Percentiles rank a stretch among this genome's conserved stretches.
Evolutionary conservation across 2,329 filamentous ascomycete species (phyloP).

Genomic region (Penicillium oxalicum): DNA sequence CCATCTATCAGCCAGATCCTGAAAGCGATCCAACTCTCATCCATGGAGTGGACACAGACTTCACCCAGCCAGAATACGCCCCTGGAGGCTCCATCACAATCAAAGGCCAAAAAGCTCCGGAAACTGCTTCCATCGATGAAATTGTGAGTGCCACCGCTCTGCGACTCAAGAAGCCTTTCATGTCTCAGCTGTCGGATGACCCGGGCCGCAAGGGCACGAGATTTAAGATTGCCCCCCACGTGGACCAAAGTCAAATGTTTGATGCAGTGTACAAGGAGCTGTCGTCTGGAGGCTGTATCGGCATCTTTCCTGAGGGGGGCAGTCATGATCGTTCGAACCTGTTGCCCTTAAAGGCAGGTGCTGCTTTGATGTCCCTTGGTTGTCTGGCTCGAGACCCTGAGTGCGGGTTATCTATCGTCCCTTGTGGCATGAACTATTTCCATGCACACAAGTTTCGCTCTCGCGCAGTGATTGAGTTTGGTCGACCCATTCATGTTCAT

Average conservation of each 20-base stretch:
- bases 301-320: slow-evolving; percentile 91
- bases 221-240: slow-evolving; percentile 81
- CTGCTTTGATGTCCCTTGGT: slow-evolving; percentile 92
- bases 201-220: slow-evolving; percentile 54
- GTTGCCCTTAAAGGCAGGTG: slow-evolving; percentile 83
- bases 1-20: slow-evolving; percentile 79
- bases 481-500: slow-evolving; percentile 78
- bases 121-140: slow-evolving; percentile 74
- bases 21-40: slow-evolving; percentile 72
- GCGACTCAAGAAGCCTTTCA: slow-evolving; percentile 77
- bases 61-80: slow-evolving; percentile 63
- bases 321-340: slow-evolving; percentile 89
- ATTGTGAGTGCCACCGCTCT: slow-evolving; percentile 72
- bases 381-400: slow-evolving; percentile 73
- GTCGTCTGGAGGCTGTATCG: slow-evolving; percentile 77
- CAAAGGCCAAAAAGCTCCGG: slow-evolving; percentile 62
- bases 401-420: slow-evolving; percentile 83
- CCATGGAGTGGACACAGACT: slow-evolving; percentile 71
- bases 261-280: slow-evolving; percentile 84
- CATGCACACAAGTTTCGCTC: slow-evolving; percentile 96
- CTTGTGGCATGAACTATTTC: slow-evolving; percentile 97
- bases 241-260: slow-evolving; percentile 87
- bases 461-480: slow-evolving; percentile 86
- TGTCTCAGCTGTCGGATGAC: slow-evolving; percentile 54
- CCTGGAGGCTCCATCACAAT: slow-evolving; percentile 74